Evolutionary conservation across 2,329 filamentous ascomycete genomes (phyloP), one percentile per base, ranked within the genome.

Genomic region (Cryphonectria parasitica): DNA sequence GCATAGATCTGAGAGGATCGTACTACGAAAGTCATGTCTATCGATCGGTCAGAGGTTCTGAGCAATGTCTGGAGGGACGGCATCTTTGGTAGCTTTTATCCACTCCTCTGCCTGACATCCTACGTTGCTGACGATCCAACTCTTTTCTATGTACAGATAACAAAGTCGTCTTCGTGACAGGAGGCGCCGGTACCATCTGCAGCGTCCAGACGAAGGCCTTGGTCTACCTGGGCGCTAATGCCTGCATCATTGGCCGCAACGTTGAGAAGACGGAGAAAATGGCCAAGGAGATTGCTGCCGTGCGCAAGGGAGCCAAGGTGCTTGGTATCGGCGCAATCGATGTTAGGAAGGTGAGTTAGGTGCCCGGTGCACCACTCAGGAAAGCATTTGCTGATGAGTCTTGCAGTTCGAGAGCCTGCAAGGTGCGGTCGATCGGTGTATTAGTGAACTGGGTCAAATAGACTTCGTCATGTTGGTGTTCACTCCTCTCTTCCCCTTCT

Each of bases 121-220:
- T 31, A 45, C 43, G 10, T 63, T 1, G 58, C 54, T 68, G 11
- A 49, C 64, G 25, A 17, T 22, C 54, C 25, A 11, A 11, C 34
- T 28, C 5, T n/a, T 64, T 19, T 11, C 39, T 22, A 39, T 34
- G 11, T 62, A 17, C 76, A 97, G 93, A 91, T 73, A 90, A 91
- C 79, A 95, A 96, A 77, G 95, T 98, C 61, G 89, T 95, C 75
- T 97, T 98, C 82, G 97, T 97, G 77, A 99, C 96, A 3, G 96
- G 96, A 71, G 96, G 96, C 67, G 94, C 94, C 6, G 95, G 96
- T 69, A 91, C 92, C 36, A 98, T 99, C 78, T 98, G 96, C 84
- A 96, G 92, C 76, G 94, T 93, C 69, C 96, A 98, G 83, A 96
- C 97, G 43, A 89, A 94, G 74, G 96, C 96, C 4, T 85, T 99